phyloP scores from a whole-genome alignment of 805 yeast species.

The Teunomyces pallodes region DNA sequence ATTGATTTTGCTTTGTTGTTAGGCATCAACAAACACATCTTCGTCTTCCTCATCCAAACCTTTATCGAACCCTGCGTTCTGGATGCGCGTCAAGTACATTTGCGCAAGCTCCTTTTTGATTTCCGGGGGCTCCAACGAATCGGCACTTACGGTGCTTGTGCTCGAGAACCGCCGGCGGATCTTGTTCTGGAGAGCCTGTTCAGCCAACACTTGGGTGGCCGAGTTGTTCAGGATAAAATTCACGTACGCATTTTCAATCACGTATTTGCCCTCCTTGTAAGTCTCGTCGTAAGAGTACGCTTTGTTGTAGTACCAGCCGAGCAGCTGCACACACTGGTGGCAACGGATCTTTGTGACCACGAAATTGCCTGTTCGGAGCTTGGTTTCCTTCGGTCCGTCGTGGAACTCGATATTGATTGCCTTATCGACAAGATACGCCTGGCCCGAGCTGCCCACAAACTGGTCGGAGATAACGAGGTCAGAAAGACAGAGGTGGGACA shows the following conservation, averaged over 20 bases:
- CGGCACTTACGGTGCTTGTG: constrained; percentile 8
- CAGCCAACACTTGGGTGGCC: constrained; percentile 29
- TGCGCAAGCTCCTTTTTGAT: constrained; percentile 3
- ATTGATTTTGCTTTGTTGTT: not conserved
- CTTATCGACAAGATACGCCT: constrained; percentile 40
- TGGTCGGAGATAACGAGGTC: constrained; percentile 35
- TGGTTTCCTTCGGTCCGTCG: constrained; percentile 25
- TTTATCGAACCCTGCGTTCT: constrained; percentile 13
- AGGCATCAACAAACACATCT: constrained; percentile 12
- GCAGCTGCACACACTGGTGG: constrained; percentile 33
- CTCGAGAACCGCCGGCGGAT: constrained; percentile 21
- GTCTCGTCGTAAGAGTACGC: constrained; percentile 32
- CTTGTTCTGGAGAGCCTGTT: constrained; percentile 26
- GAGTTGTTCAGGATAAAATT: constrained; percentile 34
- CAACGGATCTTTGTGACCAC: constrained; percentile 36
- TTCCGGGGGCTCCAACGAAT: constrained; percentile 8
- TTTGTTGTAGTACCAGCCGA: constrained; percentile 44
- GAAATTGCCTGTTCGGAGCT: constrained; percentile 41
- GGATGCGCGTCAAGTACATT: constrained; percentile 9
- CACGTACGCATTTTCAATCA: constrained; percentile 38
- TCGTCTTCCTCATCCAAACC: constrained; percentile 13
- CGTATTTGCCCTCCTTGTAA: constrained; percentile 45
- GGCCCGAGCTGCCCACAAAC: constrained; percentile 40
- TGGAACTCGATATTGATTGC: constrained; percentile 35
- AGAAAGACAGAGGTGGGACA: constrained; percentile 39